These are phyloP conservation scores for Singerocomus rubriflavus DNA, from an alignment of 1,284 basidiomycete genomes.

Conservation along the genomic window DNA sequence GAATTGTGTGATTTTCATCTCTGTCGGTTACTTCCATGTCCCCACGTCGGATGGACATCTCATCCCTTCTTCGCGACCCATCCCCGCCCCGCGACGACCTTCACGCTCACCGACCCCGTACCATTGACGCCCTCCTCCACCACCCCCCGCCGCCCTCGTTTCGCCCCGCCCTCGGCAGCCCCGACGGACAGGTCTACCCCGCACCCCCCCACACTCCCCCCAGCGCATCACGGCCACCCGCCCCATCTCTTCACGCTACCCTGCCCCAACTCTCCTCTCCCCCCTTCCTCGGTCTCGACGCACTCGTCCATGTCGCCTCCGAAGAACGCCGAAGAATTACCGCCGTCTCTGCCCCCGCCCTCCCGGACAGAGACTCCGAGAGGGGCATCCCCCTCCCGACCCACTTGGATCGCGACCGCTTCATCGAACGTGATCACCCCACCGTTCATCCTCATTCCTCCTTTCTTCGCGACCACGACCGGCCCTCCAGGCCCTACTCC, in stretches of 20 bases:
- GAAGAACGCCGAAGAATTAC: slow-evolving; percentile 47
- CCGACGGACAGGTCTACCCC: background rate
- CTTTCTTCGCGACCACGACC: slow-evolving; percentile 9
- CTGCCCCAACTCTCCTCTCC: background rate
- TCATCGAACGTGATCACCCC: background rate
- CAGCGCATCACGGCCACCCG: background rate
- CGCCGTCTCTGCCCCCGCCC: background rate
- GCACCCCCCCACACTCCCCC: background rate
- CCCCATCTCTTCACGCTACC: background rate
- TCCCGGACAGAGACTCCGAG: background rate
- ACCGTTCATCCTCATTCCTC: background rate
- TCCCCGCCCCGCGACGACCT: slow-evolving; percentile 12
- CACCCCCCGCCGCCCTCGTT: slow-evolving; percentile 19
- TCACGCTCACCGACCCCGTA: slow-evolving; percentile 12
- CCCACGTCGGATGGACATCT: slow-evolving; percentile 66
- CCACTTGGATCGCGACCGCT: background rate
- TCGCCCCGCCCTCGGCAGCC: slow-evolving; percentile 20
- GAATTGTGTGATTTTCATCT: slow-evolving; percentile 5
- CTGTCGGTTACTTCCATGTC: slow-evolving; percentile 41
- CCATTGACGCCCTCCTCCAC: slow-evolving; percentile 25
- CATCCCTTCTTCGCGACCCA: slow-evolving; percentile 56
- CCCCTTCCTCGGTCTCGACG: slow-evolving; percentile 44
- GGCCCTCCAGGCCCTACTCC: slow-evolving; percentile 1
- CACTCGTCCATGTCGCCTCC: slow-evolving; percentile 53
- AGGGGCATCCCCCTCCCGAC: background rate